Percentiles rank a stretch among this genome's conserved stretches.
phyloP scores from a whole-genome alignment of 1,284 basidiomycete species.

The Ganoderma sinense region DNA sequence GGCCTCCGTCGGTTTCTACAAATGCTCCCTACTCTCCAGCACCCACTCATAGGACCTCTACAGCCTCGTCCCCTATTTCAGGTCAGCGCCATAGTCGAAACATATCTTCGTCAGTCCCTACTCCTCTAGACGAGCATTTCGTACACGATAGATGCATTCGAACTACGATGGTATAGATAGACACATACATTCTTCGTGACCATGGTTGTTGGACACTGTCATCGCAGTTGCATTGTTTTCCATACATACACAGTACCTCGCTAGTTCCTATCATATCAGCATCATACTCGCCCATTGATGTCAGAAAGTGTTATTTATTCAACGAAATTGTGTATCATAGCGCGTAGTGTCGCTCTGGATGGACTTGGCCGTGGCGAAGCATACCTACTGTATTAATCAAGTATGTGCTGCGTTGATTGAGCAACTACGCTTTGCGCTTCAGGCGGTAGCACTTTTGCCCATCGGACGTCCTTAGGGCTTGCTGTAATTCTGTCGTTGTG shows the following conservation, averaged over 20 bases:
- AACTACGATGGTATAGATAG: slow-evolving; percentile 18
- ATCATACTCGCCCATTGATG: neutral
- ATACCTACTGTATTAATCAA: no score
- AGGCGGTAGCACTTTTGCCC: no score
- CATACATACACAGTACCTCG: neutral
- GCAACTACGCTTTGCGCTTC: no score
- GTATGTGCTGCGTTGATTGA: no score
- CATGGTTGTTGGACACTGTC: neutral
- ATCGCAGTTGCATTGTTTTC: neutral
- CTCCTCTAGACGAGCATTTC: slow-evolving; percentile 31
- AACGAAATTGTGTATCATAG: neutral
- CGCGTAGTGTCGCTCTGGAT: no score
- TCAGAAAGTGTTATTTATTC: neutral
- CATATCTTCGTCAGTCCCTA: slow-evolving; percentile 31
- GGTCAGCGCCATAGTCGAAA: slow-evolving; percentile 31
- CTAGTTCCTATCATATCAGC: neutral
- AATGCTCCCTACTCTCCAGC: slow-evolving; percentile 35
- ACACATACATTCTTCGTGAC: neutral
- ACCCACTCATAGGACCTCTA: slow-evolving; percentile 27
- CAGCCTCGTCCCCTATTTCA: slow-evolving; percentile 30
- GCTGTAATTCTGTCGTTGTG: no score
- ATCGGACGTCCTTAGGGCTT: no score
- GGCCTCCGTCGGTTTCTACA: slow-evolving; percentile 43
- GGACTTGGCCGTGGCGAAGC: no score
- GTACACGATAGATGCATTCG: slow-evolving; percentile 14